A percentile compares a stretch with the other conserved stretches of the same genome.
Evolutionary conservation across 495 filamentous ascomycete genomes (phyloP).

Genomic region (Podospora anserina): DNA sequence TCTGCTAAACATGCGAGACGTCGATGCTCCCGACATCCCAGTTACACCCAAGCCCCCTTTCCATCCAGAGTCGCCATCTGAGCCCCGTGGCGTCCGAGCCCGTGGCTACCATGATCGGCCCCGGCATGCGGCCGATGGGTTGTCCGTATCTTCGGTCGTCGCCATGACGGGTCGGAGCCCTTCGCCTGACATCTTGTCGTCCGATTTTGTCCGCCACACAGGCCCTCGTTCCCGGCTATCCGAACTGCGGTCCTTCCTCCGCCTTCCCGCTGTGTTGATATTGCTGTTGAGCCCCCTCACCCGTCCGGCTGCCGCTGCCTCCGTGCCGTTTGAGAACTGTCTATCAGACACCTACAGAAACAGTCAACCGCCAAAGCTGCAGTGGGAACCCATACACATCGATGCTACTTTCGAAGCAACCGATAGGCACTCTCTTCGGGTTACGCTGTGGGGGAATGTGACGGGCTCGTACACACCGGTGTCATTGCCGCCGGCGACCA

Average conservation of each 20-base stretch:
- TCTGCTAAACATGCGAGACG: neutral
- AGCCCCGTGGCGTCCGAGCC: neutral
- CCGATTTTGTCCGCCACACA: neutral
- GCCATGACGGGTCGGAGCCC: neutral
- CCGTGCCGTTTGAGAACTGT: conserved; percentile 82
- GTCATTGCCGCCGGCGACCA: conserved; percentile 53
- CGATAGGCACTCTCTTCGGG: conserved; percentile 62
- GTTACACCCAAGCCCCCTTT: neutral
- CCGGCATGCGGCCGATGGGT: neutral
- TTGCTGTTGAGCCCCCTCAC: conserved; percentile 30
- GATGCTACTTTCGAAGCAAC: conserved; percentile 67
- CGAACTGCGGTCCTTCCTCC: conserved; percentile 5
- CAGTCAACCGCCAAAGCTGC: conserved; percentile 52
- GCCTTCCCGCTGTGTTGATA: conserved; percentile 9
- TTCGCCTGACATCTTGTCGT: neutral
- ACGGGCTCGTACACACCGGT: conserved; percentile 53
- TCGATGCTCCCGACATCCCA: neutral
- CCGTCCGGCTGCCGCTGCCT: conserved; percentile 50
- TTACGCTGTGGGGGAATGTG: conserved; percentile 91
- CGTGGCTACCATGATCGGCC: neutral
- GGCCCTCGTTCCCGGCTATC: neutral
- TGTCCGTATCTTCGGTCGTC: neutral
- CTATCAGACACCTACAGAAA: conserved; percentile 57
- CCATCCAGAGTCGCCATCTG: neutral
- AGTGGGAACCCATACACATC: conserved; percentile 73